Evolutionary conservation across 768 basidiomycete genomes (phyloP).

Genomic region (Gelatoporia subvermispora): DNA sequence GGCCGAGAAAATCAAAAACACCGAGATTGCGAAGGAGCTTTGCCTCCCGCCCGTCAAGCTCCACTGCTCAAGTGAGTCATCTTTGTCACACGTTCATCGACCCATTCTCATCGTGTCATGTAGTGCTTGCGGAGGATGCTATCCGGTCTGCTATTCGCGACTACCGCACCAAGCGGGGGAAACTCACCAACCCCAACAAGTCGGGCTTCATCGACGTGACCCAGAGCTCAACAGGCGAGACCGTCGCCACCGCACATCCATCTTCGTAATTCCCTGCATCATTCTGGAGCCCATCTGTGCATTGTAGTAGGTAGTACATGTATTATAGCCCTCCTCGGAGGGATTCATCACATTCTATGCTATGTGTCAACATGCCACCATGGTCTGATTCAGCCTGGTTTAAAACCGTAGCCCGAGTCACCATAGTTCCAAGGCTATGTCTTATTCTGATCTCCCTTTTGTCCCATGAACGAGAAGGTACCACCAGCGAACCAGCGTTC

Average conservation of each 20-base stretch:
- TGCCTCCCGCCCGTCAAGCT: slow-evolving; percentile 94
- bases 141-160: slow-evolving; percentile 98
- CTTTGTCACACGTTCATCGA: background rate
- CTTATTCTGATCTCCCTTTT: slow-evolving; percentile 35
- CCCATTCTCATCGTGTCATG: slow-evolving; percentile 16
- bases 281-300: too few species aligned
- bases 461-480: slow-evolving; percentile 74
- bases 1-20: slow-evolving; percentile 96
- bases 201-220: slow-evolving; percentile 69
- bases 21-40: slow-evolving; percentile 97
- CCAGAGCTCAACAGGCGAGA: slow-evolving; percentile 52
- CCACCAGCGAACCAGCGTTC: slow-evolving; percentile 93
- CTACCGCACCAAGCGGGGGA: slow-evolving; percentile 80
- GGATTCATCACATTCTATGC: background rate
- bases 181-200: slow-evolving; percentile 44
- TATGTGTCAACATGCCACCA: background rate
- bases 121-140: slow-evolving; percentile 96
- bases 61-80: slow-evolving; percentile 78
- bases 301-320: too few species aligned
- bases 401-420: slow-evolving; percentile 7
- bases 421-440: too few species aligned
- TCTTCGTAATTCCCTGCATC: slow-evolving; percentile 3
- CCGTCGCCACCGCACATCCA: slow-evolving; percentile 39
- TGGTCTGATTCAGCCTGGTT: slow-evolving; percentile 1
- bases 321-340: background rate